Evolutionary conservation across 2,329 filamentous ascomycete species (phyloP).

Genomic region (Ceratocystis colombiana): DNA sequence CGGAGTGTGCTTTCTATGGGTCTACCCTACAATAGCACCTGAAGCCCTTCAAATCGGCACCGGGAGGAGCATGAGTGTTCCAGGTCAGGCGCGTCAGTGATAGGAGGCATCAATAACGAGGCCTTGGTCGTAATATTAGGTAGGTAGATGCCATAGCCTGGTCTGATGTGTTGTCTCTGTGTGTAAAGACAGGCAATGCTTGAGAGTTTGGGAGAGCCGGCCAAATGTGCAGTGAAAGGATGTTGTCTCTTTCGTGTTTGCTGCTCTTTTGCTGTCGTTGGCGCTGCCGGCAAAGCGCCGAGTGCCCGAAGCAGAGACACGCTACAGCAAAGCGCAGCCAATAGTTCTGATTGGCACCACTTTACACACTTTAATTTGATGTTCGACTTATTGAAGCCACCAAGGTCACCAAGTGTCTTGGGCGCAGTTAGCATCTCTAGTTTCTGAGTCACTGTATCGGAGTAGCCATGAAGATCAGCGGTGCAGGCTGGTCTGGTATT

Average conservation of each 20-base stretch:
- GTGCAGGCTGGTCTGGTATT: background rate
- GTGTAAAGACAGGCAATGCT: background rate
- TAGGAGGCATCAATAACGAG: background rate
- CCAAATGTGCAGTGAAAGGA: background rate
- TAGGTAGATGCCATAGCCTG: background rate
- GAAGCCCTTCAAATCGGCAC: constrained; percentile 2
- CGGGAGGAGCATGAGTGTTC: background rate
- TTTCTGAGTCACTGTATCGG: background rate
- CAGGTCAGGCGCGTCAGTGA: background rate
- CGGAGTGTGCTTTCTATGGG: no score
- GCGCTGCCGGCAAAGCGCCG: background rate
- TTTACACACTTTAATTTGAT: background rate
- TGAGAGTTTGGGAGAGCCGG: background rate
- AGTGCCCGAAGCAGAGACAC: background rate
- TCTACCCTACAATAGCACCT: background rate
- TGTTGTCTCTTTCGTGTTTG: background rate
- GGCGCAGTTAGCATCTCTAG: background rate
- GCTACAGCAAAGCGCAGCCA: background rate
- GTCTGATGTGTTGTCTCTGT: background rate
- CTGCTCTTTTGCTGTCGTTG: background rate
- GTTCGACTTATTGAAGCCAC: background rate
- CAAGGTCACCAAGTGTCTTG: background rate
- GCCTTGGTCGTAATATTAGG: background rate
- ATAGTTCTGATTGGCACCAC: background rate
- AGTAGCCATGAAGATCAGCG: background rate